Percentiles rank a stretch among this genome's conserved stretches.
These are phyloP conservation scores for Vinca major DNA, from an alignment of 305 asterid species.

Conservation along the genomic window DNA sequence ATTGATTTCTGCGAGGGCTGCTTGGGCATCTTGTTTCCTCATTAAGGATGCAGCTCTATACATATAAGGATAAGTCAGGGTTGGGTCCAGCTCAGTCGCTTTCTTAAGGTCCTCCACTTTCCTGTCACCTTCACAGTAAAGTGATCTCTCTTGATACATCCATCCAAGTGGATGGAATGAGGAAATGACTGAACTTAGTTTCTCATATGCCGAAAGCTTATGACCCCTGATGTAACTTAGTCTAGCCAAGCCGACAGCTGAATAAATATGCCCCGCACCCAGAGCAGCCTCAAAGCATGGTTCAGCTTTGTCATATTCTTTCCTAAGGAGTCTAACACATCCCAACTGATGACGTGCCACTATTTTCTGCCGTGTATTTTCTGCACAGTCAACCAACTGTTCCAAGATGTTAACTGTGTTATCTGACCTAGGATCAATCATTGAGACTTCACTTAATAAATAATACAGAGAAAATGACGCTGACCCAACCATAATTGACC, in stretches of 20 bases:
- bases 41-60: slow-evolving; percentile 85
- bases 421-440: slow-evolving; percentile 67
- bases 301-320: slow-evolving; percentile 71
- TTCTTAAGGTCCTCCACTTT: slow-evolving; percentile 55
- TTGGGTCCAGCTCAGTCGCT: slow-evolving; percentile 85
- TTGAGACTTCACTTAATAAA: slow-evolving; percentile 65
- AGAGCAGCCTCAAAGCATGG: slow-evolving; percentile 60
- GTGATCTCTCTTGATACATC: slow-evolving; percentile 94
- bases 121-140: slow-evolving; percentile 56
- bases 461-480: slow-evolving; percentile 74
- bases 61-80: slow-evolving; percentile 89
- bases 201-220: slow-evolving; percentile 42
- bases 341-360: slow-evolving; percentile 77
- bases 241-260: slow-evolving; percentile 67
- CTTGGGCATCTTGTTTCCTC: slow-evolving; percentile 59
- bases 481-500: slow-evolving; percentile 61
- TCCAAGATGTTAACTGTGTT: slow-evolving; percentile 42
- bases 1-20: slow-evolving; percentile 76
- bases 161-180: slow-evolving; percentile 65
- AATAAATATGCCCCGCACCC: slow-evolving; percentile 69
- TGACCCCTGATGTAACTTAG: slow-evolving; percentile 47
- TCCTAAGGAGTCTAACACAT: slow-evolving; percentile 57
- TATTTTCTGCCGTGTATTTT: slow-evolving; percentile 53
- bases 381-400: slow-evolving; percentile 56
- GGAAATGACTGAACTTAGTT: slow-evolving; percentile 56